These are phyloP conservation scores for Phytopythium mirpurense DNA, from an alignment of 352 stramenopile species.

Conservation along the genomic window DNA sequence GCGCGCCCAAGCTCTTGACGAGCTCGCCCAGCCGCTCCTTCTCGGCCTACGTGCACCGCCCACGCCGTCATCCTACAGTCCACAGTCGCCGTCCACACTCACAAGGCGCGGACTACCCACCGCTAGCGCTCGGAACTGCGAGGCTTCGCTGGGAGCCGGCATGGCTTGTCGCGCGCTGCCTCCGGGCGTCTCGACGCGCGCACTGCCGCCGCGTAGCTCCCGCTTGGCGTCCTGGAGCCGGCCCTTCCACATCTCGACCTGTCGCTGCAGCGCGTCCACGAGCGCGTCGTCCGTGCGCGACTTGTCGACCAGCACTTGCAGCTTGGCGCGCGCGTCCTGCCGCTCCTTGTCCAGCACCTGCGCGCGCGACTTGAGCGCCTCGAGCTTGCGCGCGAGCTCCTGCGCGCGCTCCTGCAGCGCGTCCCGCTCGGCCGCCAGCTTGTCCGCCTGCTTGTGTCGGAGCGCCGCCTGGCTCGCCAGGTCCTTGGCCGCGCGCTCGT, in stretches of 20 bases:
- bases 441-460: constrained; percentile 54
- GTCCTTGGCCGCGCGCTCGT: constrained; percentile 61
- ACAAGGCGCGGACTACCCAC: constrained; percentile 19
- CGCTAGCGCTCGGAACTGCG: constrained; percentile 47
- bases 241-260: constrained; percentile 58
- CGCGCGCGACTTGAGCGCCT: constrained; percentile 54
- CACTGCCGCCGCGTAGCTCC: constrained; percentile 33
- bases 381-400: constrained; percentile 55
- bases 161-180: constrained; percentile 32
- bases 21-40: constrained; percentile 59
- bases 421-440: constrained; percentile 50
- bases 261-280: constrained; percentile 65
- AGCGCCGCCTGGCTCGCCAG: constrained; percentile 47
- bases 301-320: constrained; percentile 75
- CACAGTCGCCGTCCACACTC: not conserved
- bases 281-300: constrained; percentile 76
- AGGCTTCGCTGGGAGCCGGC: constrained; percentile 34
- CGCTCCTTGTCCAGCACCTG: constrained; percentile 77
- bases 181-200: constrained; percentile 36
- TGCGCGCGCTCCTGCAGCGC: constrained; percentile 49
- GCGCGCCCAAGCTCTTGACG: constrained; percentile 40
- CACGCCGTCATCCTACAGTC: too few relatives aligned
- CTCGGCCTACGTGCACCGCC: too few relatives aligned
- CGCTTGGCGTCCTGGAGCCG: constrained; percentile 52
- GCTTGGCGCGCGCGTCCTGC: constrained; percentile 50